These are phyloP conservation scores for Phytopythium cucurbitacearum DNA, from an alignment of 352 stramenopile genomes.

Conservation along the genomic window DNA sequence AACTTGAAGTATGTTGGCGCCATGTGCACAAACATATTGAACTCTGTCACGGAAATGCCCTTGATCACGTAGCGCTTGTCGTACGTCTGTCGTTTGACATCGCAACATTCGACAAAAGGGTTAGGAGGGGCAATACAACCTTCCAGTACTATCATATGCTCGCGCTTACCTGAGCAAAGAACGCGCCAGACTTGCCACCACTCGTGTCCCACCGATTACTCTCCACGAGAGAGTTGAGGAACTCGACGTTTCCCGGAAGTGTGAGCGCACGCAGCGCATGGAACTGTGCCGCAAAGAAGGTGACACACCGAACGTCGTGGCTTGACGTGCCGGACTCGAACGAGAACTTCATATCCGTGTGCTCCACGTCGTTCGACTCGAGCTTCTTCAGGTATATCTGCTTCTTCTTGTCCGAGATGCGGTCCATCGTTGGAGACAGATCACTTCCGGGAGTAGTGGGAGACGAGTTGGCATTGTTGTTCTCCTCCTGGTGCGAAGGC, in stretches of 20 bases:
- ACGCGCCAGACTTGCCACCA: slow-evolving; percentile 83
- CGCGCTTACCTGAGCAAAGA: slow-evolving; percentile 73
- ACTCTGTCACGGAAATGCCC: slow-evolving; percentile 81
- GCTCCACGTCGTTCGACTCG: slow-evolving; percentile 58
- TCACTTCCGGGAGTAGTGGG: slow-evolving; percentile 6
- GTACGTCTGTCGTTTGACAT: slow-evolving; percentile 37
- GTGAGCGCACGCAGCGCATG: slow-evolving; percentile 68
- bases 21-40: slow-evolving; percentile 91
- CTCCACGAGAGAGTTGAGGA: slow-evolving; percentile 78
- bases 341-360: slow-evolving; percentile 78
- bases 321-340: slow-evolving; percentile 44
- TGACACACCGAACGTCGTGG: slow-evolving; percentile 65
- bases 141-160: slow-evolving; percentile 4
- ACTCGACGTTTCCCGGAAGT: slow-evolving; percentile 64
- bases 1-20: slow-evolving; percentile 86
- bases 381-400: slow-evolving; percentile 67
- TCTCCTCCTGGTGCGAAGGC: too few species aligned
- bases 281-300: slow-evolving; percentile 83
- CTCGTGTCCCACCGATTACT: slow-evolving; percentile 72
- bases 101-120: slow-evolving; percentile 3
- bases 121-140: slow-evolving; percentile 5
- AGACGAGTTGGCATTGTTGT: too few species aligned
- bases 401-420: slow-evolving; percentile 30
- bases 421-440: slow-evolving; percentile 1
- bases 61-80: slow-evolving; percentile 86